These are phyloP conservation scores for Kodamaea ohmeri DNA, from an alignment of 1,139 yeast species.

Conservation along the genomic window DNA sequence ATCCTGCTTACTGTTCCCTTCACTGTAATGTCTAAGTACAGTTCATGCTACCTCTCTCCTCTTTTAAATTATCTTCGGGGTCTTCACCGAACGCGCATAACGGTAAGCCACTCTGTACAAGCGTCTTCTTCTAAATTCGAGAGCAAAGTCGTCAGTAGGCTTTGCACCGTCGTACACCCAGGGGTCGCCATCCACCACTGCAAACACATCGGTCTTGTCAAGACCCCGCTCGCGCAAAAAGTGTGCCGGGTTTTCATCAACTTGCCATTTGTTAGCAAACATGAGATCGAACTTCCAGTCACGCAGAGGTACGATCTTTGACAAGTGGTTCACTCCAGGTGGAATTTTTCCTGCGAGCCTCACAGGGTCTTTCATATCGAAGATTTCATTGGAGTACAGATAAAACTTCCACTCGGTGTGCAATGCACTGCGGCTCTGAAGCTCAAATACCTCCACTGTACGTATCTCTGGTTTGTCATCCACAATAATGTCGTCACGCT, in stretches of 20 bases:
- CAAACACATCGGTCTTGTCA: constrained; percentile 18
- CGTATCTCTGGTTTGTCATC: constrained; percentile 66
- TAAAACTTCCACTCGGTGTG: constrained; percentile 55
- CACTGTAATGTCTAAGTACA: background rate
- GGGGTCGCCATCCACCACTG: constrained; percentile 16
- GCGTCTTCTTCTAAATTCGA: constrained; percentile 55
- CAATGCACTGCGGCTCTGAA: constrained; percentile 64
- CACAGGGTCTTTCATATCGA: constrained; percentile 47
- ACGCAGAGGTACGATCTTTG: constrained; percentile 61
- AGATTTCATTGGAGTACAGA: constrained; percentile 40
- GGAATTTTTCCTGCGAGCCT: constrained; percentile 63
- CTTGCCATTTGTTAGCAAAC: constrained; percentile 60
- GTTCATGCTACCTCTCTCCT: background rate
- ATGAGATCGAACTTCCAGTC: constrained; percentile 71
- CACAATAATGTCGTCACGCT: constrained; percentile 52
- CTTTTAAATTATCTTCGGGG: constrained; percentile 10
- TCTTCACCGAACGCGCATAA: constrained; percentile 24
- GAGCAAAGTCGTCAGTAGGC: constrained; percentile 26
- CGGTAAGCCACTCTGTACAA: constrained; percentile 49
- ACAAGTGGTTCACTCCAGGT: constrained; percentile 55
- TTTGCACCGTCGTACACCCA: constrained; percentile 34
- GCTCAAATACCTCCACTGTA: constrained; percentile 71
- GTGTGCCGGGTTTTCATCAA: constrained; percentile 50
- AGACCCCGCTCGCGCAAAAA: constrained; percentile 55
- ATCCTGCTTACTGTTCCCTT: too few relatives aligned